phyloP scores from a whole-genome alignment of 2,329 filamentous ascomycete species.

The Fusarium sp. region DNA sequence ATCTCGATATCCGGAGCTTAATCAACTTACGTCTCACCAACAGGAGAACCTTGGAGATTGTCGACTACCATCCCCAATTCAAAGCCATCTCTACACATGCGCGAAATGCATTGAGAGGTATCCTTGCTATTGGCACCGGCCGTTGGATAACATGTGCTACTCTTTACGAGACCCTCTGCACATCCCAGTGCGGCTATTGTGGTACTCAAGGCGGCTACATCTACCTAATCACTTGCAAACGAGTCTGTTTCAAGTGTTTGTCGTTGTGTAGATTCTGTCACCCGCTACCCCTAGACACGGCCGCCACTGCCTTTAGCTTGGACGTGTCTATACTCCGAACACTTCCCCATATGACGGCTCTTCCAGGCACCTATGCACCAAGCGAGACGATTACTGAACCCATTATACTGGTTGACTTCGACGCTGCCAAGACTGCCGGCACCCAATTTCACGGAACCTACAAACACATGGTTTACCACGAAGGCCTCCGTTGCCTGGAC shows the following conservation, averaged over 20 bases:
- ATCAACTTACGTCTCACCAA: background rate
- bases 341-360: background rate
- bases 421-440: background rate
- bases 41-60: background rate
- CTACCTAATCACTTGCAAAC: slow-evolving; percentile 15
- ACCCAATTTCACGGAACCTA: background rate
- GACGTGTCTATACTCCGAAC: background rate
- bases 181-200: background rate
- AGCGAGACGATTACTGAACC: background rate
- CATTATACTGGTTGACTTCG: background rate
- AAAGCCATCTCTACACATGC: background rate
- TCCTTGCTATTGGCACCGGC: background rate
- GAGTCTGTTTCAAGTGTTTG: slow-evolving; percentile 4
- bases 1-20: background rate
- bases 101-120: background rate
- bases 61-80: background rate
- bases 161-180: slow-evolving; percentile 2
- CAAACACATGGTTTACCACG: background rate
- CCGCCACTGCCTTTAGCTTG: background rate
- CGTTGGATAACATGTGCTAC: background rate
- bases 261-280: background rate
- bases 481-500: background rate
- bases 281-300: background rate
- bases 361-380: background rate
- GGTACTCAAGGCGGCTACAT: slow-evolving; percentile 6